These are phyloP conservation scores for Xylaria sp. DNA, from an alignment of 2,329 filamentous ascomycete genomes.

Conservation along the genomic window DNA sequence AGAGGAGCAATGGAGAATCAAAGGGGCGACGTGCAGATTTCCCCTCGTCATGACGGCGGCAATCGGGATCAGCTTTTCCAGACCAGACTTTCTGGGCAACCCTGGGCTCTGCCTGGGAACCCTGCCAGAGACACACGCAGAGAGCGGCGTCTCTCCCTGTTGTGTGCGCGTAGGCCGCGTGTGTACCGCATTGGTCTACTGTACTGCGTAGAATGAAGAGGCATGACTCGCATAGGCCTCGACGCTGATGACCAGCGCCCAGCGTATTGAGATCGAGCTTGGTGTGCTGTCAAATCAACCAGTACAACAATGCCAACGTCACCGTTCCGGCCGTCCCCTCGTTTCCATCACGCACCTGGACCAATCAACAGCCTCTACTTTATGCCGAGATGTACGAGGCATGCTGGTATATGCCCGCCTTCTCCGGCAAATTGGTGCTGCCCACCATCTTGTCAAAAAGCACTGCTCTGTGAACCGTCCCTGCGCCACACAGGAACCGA, in stretches of 20 bases:
- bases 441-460: constrained; percentile 26
- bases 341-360: constrained; percentile 28
- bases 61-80: constrained; percentile 10
- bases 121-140: no score
- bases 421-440: constrained; percentile 41
- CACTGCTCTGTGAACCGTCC: constrained; percentile 12
- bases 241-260: constrained; percentile 17
- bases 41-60: constrained; percentile 1
- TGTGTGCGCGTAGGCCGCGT: neutral
- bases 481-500: constrained; percentile 27
- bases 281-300: constrained; percentile 16
- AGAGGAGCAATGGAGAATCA: neutral
- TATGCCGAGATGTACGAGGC: constrained; percentile 38
- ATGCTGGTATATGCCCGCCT: constrained; percentile 35
- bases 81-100: neutral
- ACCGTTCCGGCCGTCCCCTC: constrained; percentile 42
- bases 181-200: constrained; percentile 13
- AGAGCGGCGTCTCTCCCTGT: neutral
- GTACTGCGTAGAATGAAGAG: neutral
- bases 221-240: constrained; percentile 16
- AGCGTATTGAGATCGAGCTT: constrained; percentile 7
- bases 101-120: no score
- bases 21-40: constrained; percentile 16
- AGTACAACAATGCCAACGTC: constrained; percentile 35
- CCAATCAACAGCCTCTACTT: constrained; percentile 38